Percentiles rank a stretch among this genome's conserved stretches.
phyloP scores from a whole-genome alignment of 2,329 filamentous ascomycete genomes.

The Penicillium sp. region DNA sequence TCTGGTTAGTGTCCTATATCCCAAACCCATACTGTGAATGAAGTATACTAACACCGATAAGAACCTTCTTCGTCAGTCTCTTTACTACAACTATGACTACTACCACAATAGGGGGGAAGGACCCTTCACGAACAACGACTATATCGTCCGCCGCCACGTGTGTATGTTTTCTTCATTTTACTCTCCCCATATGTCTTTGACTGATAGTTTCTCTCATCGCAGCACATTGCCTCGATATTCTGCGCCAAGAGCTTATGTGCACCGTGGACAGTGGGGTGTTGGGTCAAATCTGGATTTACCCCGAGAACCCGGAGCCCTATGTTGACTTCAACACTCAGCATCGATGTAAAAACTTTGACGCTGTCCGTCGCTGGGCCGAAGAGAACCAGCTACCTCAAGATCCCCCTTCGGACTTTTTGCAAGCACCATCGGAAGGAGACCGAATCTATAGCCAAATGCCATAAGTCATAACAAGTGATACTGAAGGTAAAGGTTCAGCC shows the following conservation, averaged over 20 bases:
- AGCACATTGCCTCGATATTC: conserved; percentile 61
- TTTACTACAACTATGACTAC: conserved; percentile 61
- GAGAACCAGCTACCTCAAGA: conserved; percentile 50
- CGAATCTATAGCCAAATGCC: conserved; percentile 27
- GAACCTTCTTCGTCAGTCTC: conserved; percentile 57
- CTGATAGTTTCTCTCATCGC: too few species aligned
- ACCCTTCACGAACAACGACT: conserved; percentile 57
- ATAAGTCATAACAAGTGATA: neutral
- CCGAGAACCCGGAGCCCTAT: conserved; percentile 51
- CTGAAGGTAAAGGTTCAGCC: too few species aligned
- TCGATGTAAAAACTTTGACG: conserved; percentile 59
- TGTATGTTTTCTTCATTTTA: conserved; percentile 45
- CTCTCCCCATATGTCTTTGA: too few species aligned
- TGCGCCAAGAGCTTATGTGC: conserved; percentile 63
- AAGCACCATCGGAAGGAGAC: conserved; percentile 35
- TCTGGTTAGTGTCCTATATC: too few species aligned
- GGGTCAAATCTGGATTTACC: conserved; percentile 59
- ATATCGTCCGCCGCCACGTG: conserved; percentile 57
- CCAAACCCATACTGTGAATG: rapidly evolving
- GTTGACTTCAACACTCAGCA: conserved; percentile 64
- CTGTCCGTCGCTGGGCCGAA: conserved; percentile 55
- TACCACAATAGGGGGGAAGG: conserved; percentile 53
- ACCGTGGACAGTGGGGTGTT: conserved; percentile 60
- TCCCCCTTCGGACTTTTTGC: conserved; percentile 45
- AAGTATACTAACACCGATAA: conserved; percentile 18